These are phyloP conservation scores for Aspergillus hortae DNA, from an alignment of 2,329 filamentous ascomycete species.

Conservation along the genomic window DNA sequence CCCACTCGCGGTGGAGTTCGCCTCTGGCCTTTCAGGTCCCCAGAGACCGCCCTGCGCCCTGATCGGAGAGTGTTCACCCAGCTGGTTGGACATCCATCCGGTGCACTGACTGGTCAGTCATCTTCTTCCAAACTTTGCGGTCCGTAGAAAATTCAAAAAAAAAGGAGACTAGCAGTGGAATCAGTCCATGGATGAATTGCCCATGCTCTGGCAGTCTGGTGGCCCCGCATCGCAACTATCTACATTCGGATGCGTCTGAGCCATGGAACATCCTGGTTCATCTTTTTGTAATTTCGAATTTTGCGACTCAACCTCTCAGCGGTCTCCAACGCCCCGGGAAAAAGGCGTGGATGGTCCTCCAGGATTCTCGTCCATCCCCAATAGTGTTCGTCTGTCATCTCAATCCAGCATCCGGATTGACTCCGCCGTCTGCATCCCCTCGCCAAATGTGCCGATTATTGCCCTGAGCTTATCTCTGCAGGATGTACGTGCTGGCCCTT, in stretches of 20 bases:
- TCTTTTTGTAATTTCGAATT: background rate
- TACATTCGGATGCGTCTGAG: background rate
- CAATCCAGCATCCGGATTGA: background rate
- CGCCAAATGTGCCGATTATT: slow-evolving; percentile 2
- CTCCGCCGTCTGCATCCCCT: background rate
- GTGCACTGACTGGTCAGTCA: too few species aligned
- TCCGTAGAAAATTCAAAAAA: too few species aligned
- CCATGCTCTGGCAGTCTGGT: background rate
- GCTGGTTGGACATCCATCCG: background rate
- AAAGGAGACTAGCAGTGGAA: background rate
- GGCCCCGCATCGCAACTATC: background rate
- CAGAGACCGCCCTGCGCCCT: background rate
- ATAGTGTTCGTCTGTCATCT: background rate
- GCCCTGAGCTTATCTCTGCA: slow-evolving; percentile 3
- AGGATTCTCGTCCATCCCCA: background rate
- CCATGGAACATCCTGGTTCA: background rate
- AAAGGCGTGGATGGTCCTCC: background rate
- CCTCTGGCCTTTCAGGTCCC: background rate
- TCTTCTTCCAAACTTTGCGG: too few species aligned
- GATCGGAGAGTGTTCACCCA: background rate
- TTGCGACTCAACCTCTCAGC: background rate
- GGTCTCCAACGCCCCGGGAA: background rate
- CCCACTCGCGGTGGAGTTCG: background rate
- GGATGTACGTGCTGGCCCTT: slow-evolving; percentile 2
- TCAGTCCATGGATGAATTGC: background rate